Evolutionary conservation across 805 yeast species (phyloP).

Genomic region (Ogataea neopini): DNA sequence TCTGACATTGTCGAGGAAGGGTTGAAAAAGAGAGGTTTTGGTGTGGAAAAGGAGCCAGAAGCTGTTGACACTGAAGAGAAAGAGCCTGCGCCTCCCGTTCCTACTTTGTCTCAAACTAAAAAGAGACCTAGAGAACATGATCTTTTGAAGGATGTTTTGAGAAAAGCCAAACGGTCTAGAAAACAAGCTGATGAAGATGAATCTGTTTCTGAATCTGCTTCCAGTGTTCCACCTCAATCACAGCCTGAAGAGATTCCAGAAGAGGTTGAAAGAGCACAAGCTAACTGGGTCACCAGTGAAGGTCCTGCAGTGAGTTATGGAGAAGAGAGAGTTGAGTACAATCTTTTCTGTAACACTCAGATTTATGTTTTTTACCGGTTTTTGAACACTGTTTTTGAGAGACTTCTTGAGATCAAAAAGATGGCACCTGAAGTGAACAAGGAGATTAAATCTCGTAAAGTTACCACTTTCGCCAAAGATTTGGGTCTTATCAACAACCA

Average conservation of each 20-base stretch:
- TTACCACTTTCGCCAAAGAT: constrained; percentile 81
- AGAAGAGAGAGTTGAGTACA: constrained; percentile 55
- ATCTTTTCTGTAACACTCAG: constrained; percentile 84
- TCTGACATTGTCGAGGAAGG: constrained; percentile 47
- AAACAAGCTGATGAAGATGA: constrained; percentile 29
- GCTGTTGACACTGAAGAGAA: constrained; percentile 28
- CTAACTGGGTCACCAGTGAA: constrained; percentile 38
- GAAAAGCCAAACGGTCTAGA: constrained; percentile 39
- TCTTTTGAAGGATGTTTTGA: constrained; percentile 59
- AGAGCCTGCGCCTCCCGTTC: constrained; percentile 15
- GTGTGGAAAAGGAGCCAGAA: constrained; percentile 23
- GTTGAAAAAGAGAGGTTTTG: constrained; percentile 36
- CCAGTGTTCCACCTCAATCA: constrained; percentile 9
- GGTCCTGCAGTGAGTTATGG: constrained; percentile 28
- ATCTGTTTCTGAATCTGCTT: constrained; percentile 16
- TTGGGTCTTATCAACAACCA: constrained; percentile 79
- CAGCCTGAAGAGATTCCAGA: constrained; percentile 26
- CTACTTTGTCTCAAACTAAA: constrained; percentile 34
- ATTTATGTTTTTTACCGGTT: constrained; percentile 89
- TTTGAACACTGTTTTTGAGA: constrained; percentile 74
- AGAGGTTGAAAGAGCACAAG: constrained; percentile 36
- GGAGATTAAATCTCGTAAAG: constrained; percentile 64
- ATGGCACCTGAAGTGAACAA: constrained; percentile 69
- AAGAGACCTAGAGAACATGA: constrained; percentile 59
- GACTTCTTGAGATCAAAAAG: constrained; percentile 75